phyloP scores from a whole-genome alignment of 2,329 filamentous ascomycete genomes.

The Phyllosticta paracitricarpa region DNA sequence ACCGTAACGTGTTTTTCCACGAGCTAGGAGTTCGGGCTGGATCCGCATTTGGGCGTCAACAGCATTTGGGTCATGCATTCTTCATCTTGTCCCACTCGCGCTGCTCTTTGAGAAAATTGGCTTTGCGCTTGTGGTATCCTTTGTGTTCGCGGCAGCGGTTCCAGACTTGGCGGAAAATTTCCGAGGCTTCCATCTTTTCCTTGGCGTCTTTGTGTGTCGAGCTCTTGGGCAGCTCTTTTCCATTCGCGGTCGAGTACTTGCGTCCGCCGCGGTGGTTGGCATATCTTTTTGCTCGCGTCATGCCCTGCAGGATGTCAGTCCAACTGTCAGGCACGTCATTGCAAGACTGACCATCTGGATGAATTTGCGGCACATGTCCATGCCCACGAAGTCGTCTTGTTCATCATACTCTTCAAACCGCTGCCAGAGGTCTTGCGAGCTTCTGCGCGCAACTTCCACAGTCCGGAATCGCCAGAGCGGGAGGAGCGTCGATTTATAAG shows the following conservation, averaged over 20 bases:
- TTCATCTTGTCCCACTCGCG: conserved; percentile 28
- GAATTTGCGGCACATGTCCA: conserved; percentile 56
- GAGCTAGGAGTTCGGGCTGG: neutral
- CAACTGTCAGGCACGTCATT: neutral
- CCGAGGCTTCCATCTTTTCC: conserved; percentile 42
- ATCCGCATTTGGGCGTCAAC: neutral
- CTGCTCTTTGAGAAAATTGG: conserved; percentile 39
- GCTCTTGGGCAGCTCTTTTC: conserved; percentile 36
- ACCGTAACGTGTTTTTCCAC: too few relatives aligned
- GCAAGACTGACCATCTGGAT: conserved; percentile 44
- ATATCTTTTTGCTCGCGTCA: conserved; percentile 52
- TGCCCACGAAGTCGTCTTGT: conserved; percentile 49
- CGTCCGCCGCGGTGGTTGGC: conserved; percentile 47
- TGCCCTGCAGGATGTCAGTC: conserved; percentile 28
- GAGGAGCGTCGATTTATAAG: conserved; percentile 51
- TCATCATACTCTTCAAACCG: conserved; percentile 45
- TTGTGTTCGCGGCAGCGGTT: conserved; percentile 35
- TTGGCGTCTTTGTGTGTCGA: conserved; percentile 34
- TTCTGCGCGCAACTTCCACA: conserved; percentile 39
- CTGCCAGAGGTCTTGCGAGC: conserved; percentile 38
- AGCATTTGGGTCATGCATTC: neutral
- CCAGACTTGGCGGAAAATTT: conserved; percentile 42
- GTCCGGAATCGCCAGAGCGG: conserved; percentile 53
- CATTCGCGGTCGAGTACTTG: conserved; percentile 40
- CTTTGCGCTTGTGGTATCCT: conserved; percentile 36